Conservation (phyloP, 495 filamentous ascomycete species). For the Hypoxylon crocopeplum region DNA sequence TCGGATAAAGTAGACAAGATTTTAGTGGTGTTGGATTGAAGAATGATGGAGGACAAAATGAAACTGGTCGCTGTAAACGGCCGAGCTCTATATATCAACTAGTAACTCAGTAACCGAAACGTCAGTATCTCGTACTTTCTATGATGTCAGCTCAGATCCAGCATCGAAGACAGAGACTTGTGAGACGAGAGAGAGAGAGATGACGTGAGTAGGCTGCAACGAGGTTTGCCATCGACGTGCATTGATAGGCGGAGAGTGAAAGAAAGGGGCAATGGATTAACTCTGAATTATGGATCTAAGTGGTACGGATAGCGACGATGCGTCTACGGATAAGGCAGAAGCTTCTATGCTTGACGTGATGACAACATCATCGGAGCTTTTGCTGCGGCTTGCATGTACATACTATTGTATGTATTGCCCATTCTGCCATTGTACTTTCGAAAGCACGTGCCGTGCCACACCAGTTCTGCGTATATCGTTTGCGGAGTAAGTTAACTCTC, state of each 20-base stretch:
- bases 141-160: conserved; percentile 22
- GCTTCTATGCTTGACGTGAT: conserved; percentile 18
- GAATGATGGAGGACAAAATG: too few species aligned
- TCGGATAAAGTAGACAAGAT: too few species aligned
- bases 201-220: conserved; percentile 15
- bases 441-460: too few species aligned
- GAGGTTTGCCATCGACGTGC: not conserved
- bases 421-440: too few species aligned
- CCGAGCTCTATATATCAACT: conserved; percentile 17
- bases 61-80: not conserved
- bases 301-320: not conserved
- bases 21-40: too few species aligned
- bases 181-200: not conserved
- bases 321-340: too few species aligned
- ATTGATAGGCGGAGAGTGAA: not conserved
- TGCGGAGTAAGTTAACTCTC: too few species aligned
- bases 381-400: too few species aligned
- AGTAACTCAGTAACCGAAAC: too few species aligned
- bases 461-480: too few species aligned
- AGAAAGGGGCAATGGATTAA: not conserved
- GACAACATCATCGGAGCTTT: conserved; percentile 16
- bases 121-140: not conserved
- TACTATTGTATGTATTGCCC: too few species aligned
- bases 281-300: not conserved
- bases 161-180: not conserved